These are phyloP conservation scores for Plantago coronopus DNA, from an alignment of 305 asterid genomes.

Conservation along the genomic window DNA sequence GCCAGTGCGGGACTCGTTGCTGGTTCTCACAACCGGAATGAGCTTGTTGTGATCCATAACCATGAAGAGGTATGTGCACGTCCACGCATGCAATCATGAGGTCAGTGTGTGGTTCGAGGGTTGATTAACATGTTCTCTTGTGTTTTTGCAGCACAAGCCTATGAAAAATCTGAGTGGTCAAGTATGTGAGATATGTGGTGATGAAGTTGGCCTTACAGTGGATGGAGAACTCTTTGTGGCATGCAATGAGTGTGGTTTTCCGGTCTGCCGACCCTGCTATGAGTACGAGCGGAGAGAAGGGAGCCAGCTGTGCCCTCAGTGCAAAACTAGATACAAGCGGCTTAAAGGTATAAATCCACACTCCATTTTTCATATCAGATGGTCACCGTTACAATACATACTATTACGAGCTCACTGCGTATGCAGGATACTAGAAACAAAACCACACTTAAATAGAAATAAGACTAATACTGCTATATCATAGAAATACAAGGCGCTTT, in stretches of 20 bases:
- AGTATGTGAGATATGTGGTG: constrained; percentile 98
- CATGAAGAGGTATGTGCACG: constrained; percentile 76
- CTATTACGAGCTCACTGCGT: no score
- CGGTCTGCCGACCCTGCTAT: constrained; percentile 93
- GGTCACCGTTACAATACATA: no score
- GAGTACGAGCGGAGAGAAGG: constrained; percentile 99
- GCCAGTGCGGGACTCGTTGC: constrained; percentile 98
- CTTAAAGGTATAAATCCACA: constrained; percentile 58
- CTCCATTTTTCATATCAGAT: neutral
- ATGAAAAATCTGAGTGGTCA: constrained; percentile 89
- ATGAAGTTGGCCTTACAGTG: constrained; percentile 77
- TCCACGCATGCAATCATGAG: constrained; percentile 17
- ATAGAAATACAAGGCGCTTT: no score
- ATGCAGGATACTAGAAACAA: neutral
- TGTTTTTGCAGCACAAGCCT: constrained; percentile 68
- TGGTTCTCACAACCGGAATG: constrained; percentile 97
- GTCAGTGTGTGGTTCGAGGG: neutral
- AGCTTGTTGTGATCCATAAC: constrained; percentile 94
- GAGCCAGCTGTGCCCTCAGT: constrained; percentile 85
- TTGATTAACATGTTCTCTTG: neutral
- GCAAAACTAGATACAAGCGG: constrained; percentile 93
- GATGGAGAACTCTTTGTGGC: constrained; percentile 95
- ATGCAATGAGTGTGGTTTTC: constrained; percentile 95
- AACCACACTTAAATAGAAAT: neutral
- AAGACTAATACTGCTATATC: neutral